These are phyloP conservation scores for Aquilaria malaccensis DNA, from an alignment of 345 rosid genomes.

Conservation along the genomic window DNA sequence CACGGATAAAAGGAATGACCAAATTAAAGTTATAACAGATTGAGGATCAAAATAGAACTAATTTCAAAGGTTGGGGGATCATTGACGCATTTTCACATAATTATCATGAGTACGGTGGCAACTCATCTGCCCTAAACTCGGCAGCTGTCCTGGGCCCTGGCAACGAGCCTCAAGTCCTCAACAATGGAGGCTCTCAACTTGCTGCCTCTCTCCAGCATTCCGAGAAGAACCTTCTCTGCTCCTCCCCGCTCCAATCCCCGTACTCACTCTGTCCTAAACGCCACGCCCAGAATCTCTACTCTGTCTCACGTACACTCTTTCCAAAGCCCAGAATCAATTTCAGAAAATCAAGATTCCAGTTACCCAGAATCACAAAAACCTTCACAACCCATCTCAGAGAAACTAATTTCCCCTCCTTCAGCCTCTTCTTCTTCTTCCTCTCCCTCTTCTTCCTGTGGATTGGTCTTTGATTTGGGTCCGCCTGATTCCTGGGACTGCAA, in stretches of 20 bases:
- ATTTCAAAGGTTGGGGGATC: no score
- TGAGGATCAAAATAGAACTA: no score
- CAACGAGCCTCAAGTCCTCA: neutral
- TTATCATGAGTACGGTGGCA: no score
- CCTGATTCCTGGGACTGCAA: conserved; percentile 55
- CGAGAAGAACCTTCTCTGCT: conserved; percentile 8
- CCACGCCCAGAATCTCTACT: conserved; percentile 11
- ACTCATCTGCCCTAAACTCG: no score
- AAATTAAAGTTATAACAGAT: no score
- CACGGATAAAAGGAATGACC: no score
- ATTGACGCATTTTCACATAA: no score
- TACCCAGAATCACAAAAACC: conserved; percentile 9
- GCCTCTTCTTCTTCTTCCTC: conserved; percentile 8
- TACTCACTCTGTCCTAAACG: conserved; percentile 14
- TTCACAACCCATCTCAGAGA: conserved; percentile 12
- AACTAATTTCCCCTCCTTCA: conserved; percentile 13
- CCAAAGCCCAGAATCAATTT: conserved; percentile 29
- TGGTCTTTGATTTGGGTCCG: conserved; percentile 55
- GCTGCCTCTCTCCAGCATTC: conserved; percentile 19
- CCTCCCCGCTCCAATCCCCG: conserved; percentile 18
- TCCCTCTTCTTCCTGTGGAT: conserved; percentile 28
- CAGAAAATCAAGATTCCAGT: conserved; percentile 18
- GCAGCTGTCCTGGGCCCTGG: no score
- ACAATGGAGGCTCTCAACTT: conserved; percentile 26
- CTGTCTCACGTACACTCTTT: conserved; percentile 43